phyloP scores from a whole-genome alignment of 108 stramenopile species.

The Pelagomonas calceolata region DNA sequence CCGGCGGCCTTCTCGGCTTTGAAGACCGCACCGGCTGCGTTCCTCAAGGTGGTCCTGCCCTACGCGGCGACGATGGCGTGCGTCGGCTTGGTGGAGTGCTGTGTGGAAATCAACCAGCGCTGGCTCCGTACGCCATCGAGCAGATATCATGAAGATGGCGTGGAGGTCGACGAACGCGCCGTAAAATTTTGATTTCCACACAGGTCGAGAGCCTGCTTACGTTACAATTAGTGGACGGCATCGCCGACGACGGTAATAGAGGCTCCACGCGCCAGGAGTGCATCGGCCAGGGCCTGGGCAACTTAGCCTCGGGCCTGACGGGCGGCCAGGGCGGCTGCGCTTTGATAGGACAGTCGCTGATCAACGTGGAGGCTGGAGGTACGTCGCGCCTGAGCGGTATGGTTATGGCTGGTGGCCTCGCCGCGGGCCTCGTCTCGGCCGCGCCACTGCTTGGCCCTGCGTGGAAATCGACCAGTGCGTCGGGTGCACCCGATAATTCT shows the following conservation, averaged over 20 bases:
- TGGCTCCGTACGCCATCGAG: no score
- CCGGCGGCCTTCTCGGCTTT: constrained; percentile 33
- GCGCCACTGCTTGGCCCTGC: constrained; percentile 57
- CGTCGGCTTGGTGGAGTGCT: constrained; percentile 46
- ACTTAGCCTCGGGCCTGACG: constrained; percentile 49
- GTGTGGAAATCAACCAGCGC: no score
- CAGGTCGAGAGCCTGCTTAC: constrained; percentile 62
- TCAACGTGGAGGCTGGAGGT: constrained; percentile 65
- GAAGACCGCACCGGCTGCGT: constrained; percentile 29
- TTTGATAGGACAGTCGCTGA: constrained; percentile 63
- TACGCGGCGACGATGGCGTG: constrained; percentile 62
- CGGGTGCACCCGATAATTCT: no score
- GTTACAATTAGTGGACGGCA: constrained; percentile 61
- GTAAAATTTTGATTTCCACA: no score
- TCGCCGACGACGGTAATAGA: constrained; percentile 58
- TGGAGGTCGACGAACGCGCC: no score
- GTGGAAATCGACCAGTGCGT: no score
- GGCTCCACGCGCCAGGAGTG: constrained; percentile 55
- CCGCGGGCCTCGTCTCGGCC: constrained; percentile 46
- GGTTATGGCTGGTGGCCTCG: constrained; percentile 57
- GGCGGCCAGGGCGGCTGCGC: constrained; percentile 73
- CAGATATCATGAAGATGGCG: no score
- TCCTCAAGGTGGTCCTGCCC: constrained; percentile 43
- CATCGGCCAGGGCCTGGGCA: constrained; percentile 58
- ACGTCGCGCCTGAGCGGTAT: constrained; percentile 38